Percentiles rank a stretch among this genome's conserved stretches.
phyloP scores from a whole-genome alignment of 306 rosid species.

The Cicer judaicum region DNA sequence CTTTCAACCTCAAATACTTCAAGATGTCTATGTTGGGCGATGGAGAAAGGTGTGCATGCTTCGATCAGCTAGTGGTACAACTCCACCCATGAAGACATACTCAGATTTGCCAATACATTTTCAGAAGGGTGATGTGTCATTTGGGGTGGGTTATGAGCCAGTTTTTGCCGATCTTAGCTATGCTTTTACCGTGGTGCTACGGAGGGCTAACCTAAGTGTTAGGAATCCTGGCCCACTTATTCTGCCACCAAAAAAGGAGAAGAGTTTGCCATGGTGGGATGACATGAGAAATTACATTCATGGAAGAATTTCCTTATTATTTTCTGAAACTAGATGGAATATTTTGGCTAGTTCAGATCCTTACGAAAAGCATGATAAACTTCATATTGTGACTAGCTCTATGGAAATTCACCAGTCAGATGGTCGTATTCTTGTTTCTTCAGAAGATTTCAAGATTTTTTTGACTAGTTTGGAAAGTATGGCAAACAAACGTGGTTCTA shows the following conservation, averaged over 20 bases:
- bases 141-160: constrained; percentile 95
- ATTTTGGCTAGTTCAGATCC: constrained; percentile 86
- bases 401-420: constrained; percentile 94
- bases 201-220: constrained; percentile 91
- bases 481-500: constrained; percentile 66
- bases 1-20: constrained; percentile 91
- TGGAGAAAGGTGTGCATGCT: constrained; percentile 96
- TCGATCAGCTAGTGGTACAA: constrained; percentile 94
- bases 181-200: constrained; percentile 89
- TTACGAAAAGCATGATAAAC: constrained; percentile 89
- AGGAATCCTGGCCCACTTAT: constrained; percentile 62
- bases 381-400: constrained; percentile 60
- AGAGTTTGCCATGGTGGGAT: constrained; percentile 99
- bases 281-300: constrained; percentile 94
- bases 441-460: constrained; percentile 68
- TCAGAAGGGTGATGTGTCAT: constrained; percentile 74
- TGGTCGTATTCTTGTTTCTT: constrained; percentile 66
- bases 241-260: constrained; percentile 84
- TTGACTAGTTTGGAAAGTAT: constrained; percentile 83
- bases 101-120: constrained; percentile 77
- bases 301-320: constrained; percentile 66
- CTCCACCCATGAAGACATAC: constrained; percentile 93
- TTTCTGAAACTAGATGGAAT: constrained; percentile 67
- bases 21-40: constrained; percentile 84
- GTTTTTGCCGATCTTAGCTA: constrained; percentile 87